phyloP scores from a whole-genome alignment of 2,329 filamentous ascomycete species.

The Fusarium proliferatum region DNA sequence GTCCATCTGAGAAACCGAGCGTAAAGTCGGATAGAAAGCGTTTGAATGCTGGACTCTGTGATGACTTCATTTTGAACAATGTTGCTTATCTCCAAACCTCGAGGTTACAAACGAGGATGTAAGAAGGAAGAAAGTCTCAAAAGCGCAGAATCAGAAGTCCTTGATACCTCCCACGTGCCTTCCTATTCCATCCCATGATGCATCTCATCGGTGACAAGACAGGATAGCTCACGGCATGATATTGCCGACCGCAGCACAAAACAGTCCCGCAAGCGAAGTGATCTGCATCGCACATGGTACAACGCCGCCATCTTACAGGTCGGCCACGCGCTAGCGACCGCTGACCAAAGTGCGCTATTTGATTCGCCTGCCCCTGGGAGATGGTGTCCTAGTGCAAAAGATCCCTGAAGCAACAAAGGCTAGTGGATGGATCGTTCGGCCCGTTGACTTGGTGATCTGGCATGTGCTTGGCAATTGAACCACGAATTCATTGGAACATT shows the following conservation, averaged over 20 bases:
- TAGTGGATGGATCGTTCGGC: constrained; percentile 1
- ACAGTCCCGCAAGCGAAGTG: not conserved
- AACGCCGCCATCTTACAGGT: constrained; percentile 17
- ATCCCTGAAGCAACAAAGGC: not conserved
- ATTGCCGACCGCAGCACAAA: constrained; percentile 1
- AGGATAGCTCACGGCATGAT: constrained; percentile 19
- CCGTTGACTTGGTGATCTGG: constrained; percentile 7
- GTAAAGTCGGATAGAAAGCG: constrained; percentile 72
- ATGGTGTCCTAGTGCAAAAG: not conserved
- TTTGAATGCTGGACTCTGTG: constrained; percentile 45
- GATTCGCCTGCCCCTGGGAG: constrained; percentile 11
- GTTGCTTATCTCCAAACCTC: rapidly evolving
- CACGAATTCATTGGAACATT: not conserved
- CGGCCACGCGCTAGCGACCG: not conserved
- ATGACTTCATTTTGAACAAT: constrained; percentile 23
- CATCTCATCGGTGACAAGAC: constrained; percentile 15
- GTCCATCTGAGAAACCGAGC: constrained; percentile 77
- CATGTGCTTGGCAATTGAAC: not conserved
- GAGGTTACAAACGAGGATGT: not conserved
- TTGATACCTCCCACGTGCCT: not conserved
- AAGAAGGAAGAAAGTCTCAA: not conserved
- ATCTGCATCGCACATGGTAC: constrained; percentile 31
- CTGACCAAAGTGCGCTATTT: constrained; percentile 2
- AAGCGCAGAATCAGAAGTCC: not conserved
- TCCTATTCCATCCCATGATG: not conserved